phyloP scores from a whole-genome alignment of 164 flowering plant genomes.

The Malania oleifera region DNA sequence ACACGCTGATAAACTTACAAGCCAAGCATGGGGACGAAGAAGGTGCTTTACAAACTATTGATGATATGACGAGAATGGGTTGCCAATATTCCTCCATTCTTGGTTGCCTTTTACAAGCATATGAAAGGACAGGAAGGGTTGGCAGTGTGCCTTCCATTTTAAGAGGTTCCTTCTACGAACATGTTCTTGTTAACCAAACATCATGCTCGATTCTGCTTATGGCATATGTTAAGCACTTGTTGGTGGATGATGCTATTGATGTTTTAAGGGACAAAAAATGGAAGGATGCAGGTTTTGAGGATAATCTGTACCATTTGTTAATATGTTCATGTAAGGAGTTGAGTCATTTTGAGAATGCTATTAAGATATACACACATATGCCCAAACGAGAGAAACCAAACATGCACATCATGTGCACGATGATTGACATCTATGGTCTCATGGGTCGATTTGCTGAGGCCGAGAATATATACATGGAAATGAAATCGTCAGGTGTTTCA shows the following conservation, averaged over 20 bases:
- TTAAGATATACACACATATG: constrained; percentile 53
- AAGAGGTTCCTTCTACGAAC: constrained; percentile 55
- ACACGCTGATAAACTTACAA: constrained; percentile 71
- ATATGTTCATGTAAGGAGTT: constrained; percentile 89
- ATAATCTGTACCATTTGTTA: constrained; percentile 79
- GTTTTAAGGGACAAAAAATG: constrained; percentile 61
- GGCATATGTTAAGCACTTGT: constrained; percentile 67
- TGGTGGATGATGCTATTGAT: constrained; percentile 65
- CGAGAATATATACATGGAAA: constrained; percentile 46
- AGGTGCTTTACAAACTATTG: constrained; percentile 49
- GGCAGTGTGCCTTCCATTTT: constrained; percentile 54
- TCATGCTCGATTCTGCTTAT: constrained; percentile 72
- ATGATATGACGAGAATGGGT: constrained; percentile 70
- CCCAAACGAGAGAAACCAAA: constrained; percentile 51
- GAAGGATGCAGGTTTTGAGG: constrained; percentile 72
- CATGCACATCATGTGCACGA: constrained; percentile 73
- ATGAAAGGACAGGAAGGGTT: constrained; percentile 63
- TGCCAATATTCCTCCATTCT: constrained; percentile 82
- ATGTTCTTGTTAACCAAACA: constrained; percentile 58
- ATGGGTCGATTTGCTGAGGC: constrained; percentile 58
- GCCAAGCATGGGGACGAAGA: constrained; percentile 62
- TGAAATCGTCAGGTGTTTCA: constrained; percentile 47
- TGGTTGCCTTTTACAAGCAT: constrained; percentile 65
- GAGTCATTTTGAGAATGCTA: constrained; percentile 51
- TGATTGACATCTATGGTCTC: constrained; percentile 75